These are phyloP conservation scores for Echria macrotheca DNA, from an alignment of 495 filamentous ascomycete genomes.

Conservation along the genomic window DNA sequence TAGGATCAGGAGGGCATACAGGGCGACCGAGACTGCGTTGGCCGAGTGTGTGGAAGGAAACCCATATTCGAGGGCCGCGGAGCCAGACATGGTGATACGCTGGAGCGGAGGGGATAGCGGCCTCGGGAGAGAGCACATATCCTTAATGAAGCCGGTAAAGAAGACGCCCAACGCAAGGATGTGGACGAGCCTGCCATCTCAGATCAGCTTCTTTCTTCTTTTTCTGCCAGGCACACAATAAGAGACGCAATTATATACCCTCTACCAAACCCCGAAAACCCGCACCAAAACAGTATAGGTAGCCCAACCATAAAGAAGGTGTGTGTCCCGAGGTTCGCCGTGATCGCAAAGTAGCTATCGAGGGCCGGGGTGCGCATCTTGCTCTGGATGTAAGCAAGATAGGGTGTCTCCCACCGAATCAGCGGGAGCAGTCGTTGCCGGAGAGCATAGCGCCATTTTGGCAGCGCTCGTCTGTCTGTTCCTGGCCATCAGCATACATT, in stretches of 20 bases:
- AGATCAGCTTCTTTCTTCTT: conserved; percentile 12
- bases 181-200: conserved; percentile 65
- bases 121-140: conserved; percentile 88
- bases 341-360: conserved; percentile 93
- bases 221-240: background rate
- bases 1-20: conserved; percentile 71
- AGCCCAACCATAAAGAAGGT: conserved; percentile 96
- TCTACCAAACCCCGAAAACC: conserved; percentile 71
- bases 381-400: conserved; percentile 79
- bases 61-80: conserved; percentile 89
- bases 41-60: conserved; percentile 96
- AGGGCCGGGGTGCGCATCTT: conserved; percentile 70
- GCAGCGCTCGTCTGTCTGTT: conserved; percentile 74
- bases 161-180: conserved; percentile 86
- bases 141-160: conserved; percentile 89
- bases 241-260: too few relatives aligned
- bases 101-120: conserved; percentile 90
- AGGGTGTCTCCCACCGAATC: conserved; percentile 91
- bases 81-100: conserved; percentile 94
- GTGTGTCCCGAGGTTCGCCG: conserved; percentile 94
- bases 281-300: conserved; percentile 94
- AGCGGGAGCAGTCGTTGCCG: conserved; percentile 79
- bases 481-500: conserved; percentile 1
- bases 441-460: conserved; percentile 81
- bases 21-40: conserved; percentile 89